Conservation (phyloP, 805 yeast species). For the Lipomyces lipofer region DNA sequence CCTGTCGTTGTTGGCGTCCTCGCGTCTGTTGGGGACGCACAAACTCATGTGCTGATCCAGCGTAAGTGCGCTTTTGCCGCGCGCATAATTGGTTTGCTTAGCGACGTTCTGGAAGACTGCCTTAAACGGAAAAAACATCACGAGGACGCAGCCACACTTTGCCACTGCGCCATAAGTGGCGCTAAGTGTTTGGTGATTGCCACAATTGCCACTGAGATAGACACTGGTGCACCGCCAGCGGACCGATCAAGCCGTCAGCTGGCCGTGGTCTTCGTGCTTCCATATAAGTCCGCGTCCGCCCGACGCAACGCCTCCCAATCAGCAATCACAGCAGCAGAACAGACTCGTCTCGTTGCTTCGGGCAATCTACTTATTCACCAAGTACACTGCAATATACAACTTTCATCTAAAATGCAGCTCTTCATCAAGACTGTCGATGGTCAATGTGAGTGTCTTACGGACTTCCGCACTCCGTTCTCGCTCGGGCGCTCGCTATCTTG, state of each 20-base stretch:
- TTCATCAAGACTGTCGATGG: constrained; percentile 30
- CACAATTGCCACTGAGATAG: not conserved
- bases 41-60: too few relatives aligned
- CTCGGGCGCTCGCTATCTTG: not conserved
- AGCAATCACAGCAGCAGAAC: too few relatives aligned
- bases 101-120: not conserved
- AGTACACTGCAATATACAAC: not conserved
- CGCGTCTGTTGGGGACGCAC: too few relatives aligned
- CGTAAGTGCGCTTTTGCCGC: too few relatives aligned
- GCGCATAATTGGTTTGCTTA: too few relatives aligned
- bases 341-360: not conserved
- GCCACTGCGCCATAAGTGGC: not conserved
- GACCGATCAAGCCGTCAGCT: too few relatives aligned
- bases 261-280: not conserved
- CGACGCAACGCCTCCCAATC: not conserved
- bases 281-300: not conserved
- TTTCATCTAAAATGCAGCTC: constrained; percentile 17
- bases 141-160: not conserved
- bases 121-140: not conserved
- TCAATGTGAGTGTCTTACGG: constrained; percentile 15
- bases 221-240: not conserved
- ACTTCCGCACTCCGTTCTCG: not conserved
- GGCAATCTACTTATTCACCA: not conserved
- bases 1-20: too few relatives aligned
- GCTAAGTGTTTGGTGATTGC: too few relatives aligned